A percentile compares a stretch with the other conserved stretches of the same genome.
phyloP scores from a whole-genome alignment of 2,329 filamentous ascomycete species.

The Fusarium metavorans region DNA sequence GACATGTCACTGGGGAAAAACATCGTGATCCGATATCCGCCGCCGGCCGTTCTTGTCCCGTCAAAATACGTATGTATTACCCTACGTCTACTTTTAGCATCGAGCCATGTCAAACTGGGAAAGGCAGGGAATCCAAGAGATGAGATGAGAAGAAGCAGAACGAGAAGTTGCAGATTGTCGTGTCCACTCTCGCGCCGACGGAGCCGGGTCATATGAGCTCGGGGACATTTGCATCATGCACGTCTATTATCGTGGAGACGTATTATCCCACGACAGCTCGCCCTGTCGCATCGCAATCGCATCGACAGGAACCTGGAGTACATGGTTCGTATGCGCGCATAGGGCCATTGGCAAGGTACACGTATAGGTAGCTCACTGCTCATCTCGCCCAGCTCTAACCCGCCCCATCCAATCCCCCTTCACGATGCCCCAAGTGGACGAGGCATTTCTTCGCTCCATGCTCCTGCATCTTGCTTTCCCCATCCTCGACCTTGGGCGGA shows the following conservation, averaged over 20 bases:
- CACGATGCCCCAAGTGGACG: constrained; percentile 36
- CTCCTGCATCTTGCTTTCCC: constrained; percentile 33
- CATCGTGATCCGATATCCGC: constrained; percentile 19
- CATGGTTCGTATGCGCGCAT: constrained; percentile 3
- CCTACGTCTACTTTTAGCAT: constrained; percentile 17
- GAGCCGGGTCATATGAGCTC: constrained; percentile 26
- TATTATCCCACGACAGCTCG: constrained; percentile 10
- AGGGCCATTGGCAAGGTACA: constrained; percentile 7
- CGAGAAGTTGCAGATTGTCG: constrained; percentile 22
- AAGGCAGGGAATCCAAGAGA: constrained; percentile 2
- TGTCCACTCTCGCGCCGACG: constrained; percentile 39
- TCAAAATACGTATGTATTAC: constrained; percentile 11
- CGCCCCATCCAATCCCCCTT: constrained; percentile 27
- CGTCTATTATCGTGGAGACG: constrained; percentile 24
- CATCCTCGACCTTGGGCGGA: constrained; percentile 44
- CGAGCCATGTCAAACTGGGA: constrained; percentile 1
- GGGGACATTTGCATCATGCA: constrained; percentile 39
- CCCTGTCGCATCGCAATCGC: constrained; percentile 3
- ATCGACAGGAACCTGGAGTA: constrained; percentile 25
- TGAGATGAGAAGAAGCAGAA: constrained; percentile 10
- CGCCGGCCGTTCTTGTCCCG: constrained; percentile 8
- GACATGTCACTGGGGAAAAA: background rate
- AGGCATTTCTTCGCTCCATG: constrained; percentile 46
- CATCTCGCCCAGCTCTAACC: constrained; percentile 5
- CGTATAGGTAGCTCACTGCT: constrained; percentile 6